A percentile compares a stretch with the other conserved stretches of the same genome.
Conservation (phyloP, 108 stramenopile genomes). For the Cyclostephanos invisitatus region DNA sequence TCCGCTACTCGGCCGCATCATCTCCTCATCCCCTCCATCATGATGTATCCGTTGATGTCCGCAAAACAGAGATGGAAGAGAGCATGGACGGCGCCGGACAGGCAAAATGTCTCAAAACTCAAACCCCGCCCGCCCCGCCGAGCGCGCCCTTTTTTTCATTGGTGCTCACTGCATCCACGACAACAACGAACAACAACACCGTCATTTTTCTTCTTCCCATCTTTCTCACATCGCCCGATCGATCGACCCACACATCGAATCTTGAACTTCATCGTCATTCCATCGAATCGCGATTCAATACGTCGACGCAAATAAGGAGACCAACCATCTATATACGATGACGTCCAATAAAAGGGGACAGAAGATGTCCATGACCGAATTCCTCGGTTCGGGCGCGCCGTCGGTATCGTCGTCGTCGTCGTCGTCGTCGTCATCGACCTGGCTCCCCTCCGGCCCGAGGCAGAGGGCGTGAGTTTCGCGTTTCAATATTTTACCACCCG, state of each 20-base stretch:
- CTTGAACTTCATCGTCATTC: no score
- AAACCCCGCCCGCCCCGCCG: no score
- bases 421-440: not conserved
- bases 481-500: not conserved
- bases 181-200: not conserved
- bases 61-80: no score
- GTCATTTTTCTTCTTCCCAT: not conserved
- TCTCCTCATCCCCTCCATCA: no score
- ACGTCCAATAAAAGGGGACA: slow-evolving; percentile 29
- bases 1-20: no score
- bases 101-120: no score
- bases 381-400: slow-evolving; percentile 50
- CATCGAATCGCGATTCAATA: no score
- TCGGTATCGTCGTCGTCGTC: not conserved
- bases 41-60: no score
- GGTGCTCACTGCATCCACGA: not conserved
- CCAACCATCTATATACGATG: not conserved
- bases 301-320: not conserved
- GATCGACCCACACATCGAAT: no score
- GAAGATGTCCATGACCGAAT: slow-evolving; percentile 70
- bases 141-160: no score
- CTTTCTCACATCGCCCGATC: no score
- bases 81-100: no score
- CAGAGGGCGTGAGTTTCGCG: slow-evolving; percentile 46
- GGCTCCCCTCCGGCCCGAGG: slow-evolving; percentile 56